A percentile compares a stretch with the other conserved stretches of the same genome.
These are phyloP conservation scores for Penicillium sp. DNA, from an alignment of 2,329 filamentous ascomycete genomes.

Conservation along the genomic window DNA sequence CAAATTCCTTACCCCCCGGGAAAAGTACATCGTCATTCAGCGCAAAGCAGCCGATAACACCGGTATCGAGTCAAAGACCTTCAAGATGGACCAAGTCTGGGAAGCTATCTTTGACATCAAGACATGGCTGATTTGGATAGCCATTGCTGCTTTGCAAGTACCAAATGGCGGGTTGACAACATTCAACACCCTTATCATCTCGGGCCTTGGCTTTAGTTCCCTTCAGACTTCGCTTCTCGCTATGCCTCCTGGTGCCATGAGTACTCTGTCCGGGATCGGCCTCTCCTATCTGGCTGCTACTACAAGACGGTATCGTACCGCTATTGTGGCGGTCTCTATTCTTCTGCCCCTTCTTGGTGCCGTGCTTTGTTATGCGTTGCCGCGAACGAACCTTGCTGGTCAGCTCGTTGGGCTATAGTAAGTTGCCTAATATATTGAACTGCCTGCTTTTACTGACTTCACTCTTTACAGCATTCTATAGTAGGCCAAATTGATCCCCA, in stretches of 20 bases:
- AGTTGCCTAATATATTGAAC: neutral
- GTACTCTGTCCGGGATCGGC: constrained; percentile 31
- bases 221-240: constrained; percentile 38
- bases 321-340: constrained; percentile 30
- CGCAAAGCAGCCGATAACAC: constrained; percentile 41
- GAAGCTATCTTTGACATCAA: constrained; percentile 38
- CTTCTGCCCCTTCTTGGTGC: constrained; percentile 34
- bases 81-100: constrained; percentile 30
- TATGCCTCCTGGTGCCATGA: constrained; percentile 38
- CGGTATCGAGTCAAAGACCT: constrained; percentile 34
- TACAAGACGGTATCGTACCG: constrained; percentile 16
- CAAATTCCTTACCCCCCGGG: constrained; percentile 33
- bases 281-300: constrained; percentile 33
- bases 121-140: constrained; percentile 37
- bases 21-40: constrained; percentile 50
- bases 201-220: constrained; percentile 38
- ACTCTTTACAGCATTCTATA: neutral
- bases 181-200: constrained; percentile 41
- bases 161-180: constrained; percentile 40
- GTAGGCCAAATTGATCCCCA: constrained; percentile 6
- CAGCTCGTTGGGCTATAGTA: constrained; percentile 43
- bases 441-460: neutral
- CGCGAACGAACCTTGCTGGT: constrained; percentile 34
- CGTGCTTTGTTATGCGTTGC: constrained; percentile 30
- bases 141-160: constrained; percentile 36